Percentiles rank a stretch among this genome's conserved stretches.
Conservation (phyloP, 2,329 filamentous ascomycete species). For the Aspergillus amoenus region DNA sequence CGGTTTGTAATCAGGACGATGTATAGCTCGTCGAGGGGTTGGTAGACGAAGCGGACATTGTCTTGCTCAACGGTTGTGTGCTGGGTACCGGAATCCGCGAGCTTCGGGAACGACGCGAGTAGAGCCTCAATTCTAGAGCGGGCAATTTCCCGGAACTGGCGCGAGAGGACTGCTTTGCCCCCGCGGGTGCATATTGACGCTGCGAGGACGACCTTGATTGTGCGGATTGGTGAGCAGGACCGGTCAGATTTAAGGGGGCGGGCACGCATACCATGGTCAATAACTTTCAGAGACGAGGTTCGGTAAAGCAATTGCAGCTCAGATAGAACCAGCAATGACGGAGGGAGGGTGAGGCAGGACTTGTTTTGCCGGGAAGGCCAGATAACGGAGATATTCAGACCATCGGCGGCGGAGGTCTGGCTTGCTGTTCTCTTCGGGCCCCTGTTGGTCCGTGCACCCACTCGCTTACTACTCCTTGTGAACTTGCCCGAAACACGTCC, state of each 20-base stretch:
- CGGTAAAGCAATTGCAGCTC: background rate
- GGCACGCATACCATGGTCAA: conserved; percentile 28
- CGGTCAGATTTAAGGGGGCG: background rate
- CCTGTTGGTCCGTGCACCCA: conserved; percentile 35
- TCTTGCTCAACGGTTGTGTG: conserved; percentile 99
- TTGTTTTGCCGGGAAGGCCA: conserved; percentile 13
- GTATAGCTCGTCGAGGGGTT: conserved; percentile 97
- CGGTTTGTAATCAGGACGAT: conserved; percentile 99
- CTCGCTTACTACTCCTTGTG: conserved; percentile 35
- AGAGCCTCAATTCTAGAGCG: conserved; percentile 94
- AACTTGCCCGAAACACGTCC: conserved; percentile 20
- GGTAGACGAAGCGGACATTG: conserved; percentile 99
- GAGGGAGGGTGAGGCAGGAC: conserved; percentile 6
- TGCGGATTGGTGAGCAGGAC: conserved; percentile 22
- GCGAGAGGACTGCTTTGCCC: conserved; percentile 95
- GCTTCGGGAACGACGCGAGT: conserved; percentile 95
- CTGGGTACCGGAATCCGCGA: conserved; percentile 92
- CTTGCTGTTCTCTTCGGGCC: conserved; percentile 41
- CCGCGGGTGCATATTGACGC: conserved; percentile 98
- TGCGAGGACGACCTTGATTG: conserved; percentile 84
- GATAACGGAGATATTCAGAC: conserved; percentile 15
- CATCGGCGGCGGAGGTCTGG: conserved; percentile 27
- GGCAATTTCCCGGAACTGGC: conserved; percentile 97
- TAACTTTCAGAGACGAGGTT: background rate
- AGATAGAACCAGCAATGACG: conserved; percentile 4